Conservation (phyloP, 805 yeast species). For the Yarrowia phangngaensis region DNA sequence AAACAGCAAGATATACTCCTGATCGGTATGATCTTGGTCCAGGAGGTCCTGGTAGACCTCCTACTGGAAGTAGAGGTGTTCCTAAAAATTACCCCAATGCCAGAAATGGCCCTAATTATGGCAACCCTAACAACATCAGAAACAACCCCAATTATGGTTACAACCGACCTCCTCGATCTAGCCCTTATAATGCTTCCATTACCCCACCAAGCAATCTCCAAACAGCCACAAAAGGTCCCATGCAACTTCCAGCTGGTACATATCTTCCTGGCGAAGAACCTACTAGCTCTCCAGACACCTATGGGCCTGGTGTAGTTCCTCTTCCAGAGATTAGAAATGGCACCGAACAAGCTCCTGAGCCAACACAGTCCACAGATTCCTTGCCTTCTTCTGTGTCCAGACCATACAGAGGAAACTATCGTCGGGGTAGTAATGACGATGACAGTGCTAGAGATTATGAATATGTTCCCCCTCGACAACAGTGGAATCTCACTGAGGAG, state of each 20-base stretch:
- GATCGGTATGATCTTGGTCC: constrained; percentile 8
- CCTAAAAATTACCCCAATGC: background rate
- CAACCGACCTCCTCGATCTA: constrained; percentile 1
- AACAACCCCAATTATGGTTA: constrained; percentile 14
- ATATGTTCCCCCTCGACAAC: constrained; percentile 29
- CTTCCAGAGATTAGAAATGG: constrained; percentile 34
- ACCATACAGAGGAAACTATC: constrained; percentile 25
- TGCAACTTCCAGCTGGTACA: constrained; percentile 18
- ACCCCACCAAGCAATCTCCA: constrained; percentile 4
- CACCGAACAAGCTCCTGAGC: no score
- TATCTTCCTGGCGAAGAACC: constrained; percentile 23
- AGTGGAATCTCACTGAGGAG: constrained; percentile 25
- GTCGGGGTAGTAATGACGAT: constrained; percentile 26
- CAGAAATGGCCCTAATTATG: constrained; percentile 8
- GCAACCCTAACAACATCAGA: constrained; percentile 2
- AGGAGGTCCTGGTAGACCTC: constrained; percentile 11
- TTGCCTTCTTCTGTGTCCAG: constrained; percentile 13
- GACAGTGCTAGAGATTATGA: constrained; percentile 10
- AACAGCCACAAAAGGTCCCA: constrained; percentile 7
- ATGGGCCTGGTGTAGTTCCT: constrained; percentile 37
- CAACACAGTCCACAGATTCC: no score
- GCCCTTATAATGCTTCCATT: background rate
- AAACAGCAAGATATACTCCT: constrained; percentile 14
- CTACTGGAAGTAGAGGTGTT: constrained; percentile 14
- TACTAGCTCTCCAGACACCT: constrained; percentile 28